Conservation (phyloP, 495 filamentous ascomycete genomes). For the Penicillium mononematosum region DNA sequence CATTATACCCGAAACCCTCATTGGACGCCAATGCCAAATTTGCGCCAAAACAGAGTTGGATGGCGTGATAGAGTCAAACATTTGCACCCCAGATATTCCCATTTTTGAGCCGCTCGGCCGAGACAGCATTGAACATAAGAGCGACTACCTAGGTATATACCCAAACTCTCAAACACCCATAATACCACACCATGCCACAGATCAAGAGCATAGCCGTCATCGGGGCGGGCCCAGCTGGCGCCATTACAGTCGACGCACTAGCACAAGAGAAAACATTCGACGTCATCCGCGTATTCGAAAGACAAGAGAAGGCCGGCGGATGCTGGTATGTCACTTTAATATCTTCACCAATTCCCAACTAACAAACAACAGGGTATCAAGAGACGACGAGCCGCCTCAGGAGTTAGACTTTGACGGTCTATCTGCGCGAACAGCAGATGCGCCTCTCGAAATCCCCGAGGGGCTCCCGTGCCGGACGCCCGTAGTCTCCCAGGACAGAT, state of each 20-base stretch:
- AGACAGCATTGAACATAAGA: constrained; percentile 8
- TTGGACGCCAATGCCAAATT: constrained; percentile 8
- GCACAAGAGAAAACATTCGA: constrained; percentile 56
- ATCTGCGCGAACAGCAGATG: constrained; percentile 48
- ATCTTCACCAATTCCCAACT: background rate
- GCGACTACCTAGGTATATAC: background rate
- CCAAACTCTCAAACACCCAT: background rate
- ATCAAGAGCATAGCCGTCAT: constrained; percentile 58
- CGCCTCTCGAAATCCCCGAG: constrained; percentile 45
- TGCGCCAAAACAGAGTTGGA: constrained; percentile 19
- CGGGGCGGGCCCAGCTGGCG: constrained; percentile 57
- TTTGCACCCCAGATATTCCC: constrained; percentile 13
- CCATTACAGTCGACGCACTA: constrained; percentile 58
- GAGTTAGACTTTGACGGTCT: constrained; percentile 42
- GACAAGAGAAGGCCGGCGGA: constrained; percentile 56
- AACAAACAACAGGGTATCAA: constrained; percentile 39
- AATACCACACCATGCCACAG: constrained; percentile 18
- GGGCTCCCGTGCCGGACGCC: constrained; percentile 47
- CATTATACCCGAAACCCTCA: background rate
- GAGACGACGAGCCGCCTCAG: constrained; percentile 33
- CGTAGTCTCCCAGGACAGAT: constrained; percentile 43
- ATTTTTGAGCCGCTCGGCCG: constrained; percentile 20
- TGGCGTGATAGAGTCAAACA: constrained; percentile 27
- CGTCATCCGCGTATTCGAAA: constrained; percentile 57
- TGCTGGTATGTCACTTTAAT: constrained; percentile 48